Base-by-base conservation (phyloP, 2,329 filamentous ascomycete genomes). In the Elsinoe fawcettii region DNA sequence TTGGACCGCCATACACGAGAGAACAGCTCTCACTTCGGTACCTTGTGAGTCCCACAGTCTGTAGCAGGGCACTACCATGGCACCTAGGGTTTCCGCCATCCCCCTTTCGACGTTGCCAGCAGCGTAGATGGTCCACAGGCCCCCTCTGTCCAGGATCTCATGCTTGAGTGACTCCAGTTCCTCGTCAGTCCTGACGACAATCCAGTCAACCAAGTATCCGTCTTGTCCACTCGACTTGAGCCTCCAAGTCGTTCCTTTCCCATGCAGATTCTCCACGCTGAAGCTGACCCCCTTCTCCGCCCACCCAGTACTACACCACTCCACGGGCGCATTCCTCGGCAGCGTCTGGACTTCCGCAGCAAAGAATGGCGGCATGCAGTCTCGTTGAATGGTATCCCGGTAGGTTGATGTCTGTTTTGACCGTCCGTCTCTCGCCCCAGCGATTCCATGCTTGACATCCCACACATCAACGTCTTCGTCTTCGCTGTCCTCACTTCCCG, bases 301-400 rank as follows among this genome's bases (percentile, higher is more conserved):
- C 53, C 53, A 56, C 18, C 58, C 60, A 27, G 49, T 49, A 43
- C 55, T 57, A 2, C 56, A 63, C 91, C 92, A 99, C 74, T 99
- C 93, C 9, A 96, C 82, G 36, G 77, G 77, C 25, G 86, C 86
- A 14, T 75, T 77, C 18, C 88, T 81, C 1, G 93, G 93, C 11
- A 99, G 77, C 62, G 84, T 81, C 43, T 85, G 79, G 1, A 96
- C 87, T 66, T 93, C 84, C 1, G 84, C 85, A 0, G 86, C 80
- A 66, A 93, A 86, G 64, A 91, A 79, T 0, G 86, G 86, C 1
- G 90, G 85, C 1, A 59, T 39, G 12, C n/a, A 49, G 25, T 25
- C 47, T 22, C 16, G 47, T 20, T 53, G 55, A 2, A 37, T 60
- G 59, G 53, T 67, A 61, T 55, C 62, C 4, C 20, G 69, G 63